Evolutionary conservation across 116 monocot species (phyloP).

Genomic region (Papilionanthe hybrid): DNA sequence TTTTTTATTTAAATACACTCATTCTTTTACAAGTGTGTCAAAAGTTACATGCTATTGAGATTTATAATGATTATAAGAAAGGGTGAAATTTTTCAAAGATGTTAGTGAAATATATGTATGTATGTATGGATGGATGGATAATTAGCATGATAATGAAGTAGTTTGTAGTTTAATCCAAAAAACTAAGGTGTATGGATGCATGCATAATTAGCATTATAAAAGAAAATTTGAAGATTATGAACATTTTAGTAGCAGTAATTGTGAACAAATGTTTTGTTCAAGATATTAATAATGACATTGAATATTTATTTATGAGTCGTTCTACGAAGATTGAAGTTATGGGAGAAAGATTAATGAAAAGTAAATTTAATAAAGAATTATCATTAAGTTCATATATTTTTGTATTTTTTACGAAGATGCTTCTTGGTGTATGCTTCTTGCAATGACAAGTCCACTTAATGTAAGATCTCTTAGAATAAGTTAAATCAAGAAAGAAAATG

Average conservation of each 20-base stretch:
- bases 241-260: not conserved
- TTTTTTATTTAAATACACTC: not conserved
- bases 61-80: not conserved
- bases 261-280: not conserved
- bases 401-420: not conserved
- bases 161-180: no score
- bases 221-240: not conserved
- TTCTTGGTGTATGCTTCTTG: not conserved
- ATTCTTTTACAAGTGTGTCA: not conserved
- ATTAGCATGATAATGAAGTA: no score
- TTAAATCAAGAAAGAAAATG: not conserved
- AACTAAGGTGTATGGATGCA: no score
- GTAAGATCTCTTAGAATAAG: not conserved
- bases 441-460: not conserved
- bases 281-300: no score
- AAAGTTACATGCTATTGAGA: not conserved
- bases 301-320: not conserved
- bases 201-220: not conserved
- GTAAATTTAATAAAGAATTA: not conserved
- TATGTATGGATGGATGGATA: no score
- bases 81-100: not conserved
- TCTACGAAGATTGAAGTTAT: not conserved
- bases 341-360: not conserved
- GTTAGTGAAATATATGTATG: not conserved
- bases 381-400: not conserved